Base-by-base conservation (phyloP, 768 basidiomycete genomes). In the Mycena rebaudengoi region DNA sequence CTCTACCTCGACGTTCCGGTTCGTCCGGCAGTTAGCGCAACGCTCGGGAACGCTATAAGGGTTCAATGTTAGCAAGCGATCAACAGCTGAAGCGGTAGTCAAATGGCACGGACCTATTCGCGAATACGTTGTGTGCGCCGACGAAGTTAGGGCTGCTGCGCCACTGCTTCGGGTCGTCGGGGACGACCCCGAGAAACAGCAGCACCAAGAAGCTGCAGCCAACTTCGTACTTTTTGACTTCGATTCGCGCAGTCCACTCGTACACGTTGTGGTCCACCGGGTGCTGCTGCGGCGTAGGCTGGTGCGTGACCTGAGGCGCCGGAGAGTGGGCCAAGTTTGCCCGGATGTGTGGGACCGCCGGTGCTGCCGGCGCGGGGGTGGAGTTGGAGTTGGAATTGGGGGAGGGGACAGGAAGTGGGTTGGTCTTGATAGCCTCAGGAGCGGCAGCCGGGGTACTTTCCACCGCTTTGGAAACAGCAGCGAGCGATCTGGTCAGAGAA, bases 121-220 rank as follows among this genome's bases (percentile, higher is more conserved):
- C 82, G 66, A 85, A 85, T 23, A 77, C 79, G 58, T 75, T 70
- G 69, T 82, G 79, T 1, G 79, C 71, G n/a, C 83, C 85, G 37
- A 84, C 80, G 63, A 79, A 80, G 54, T 74, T 70, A 4, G 73
- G 62, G 60, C 73, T 70, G 7, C 67, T 58, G 43, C 67, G 72
- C 83, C 83, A 85, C 16, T 79, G 64, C 11, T 62, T 60, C 7
- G 77, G 71, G 51, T 84, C 76, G 21, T 70, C 73, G 14, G 80
- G 80, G 16, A 79, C 78, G 4, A 60, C 62, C 2, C 83, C 85
- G 7, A 87, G 71, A 80, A 86, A 86, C 51, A 87, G 62, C 20
- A 81, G 69, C 26, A 86, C 74, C n/a, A 73, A 71, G 68, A 82
- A 85, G 70, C 80, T 81, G 5, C 72, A 54, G 4, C 78, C 79